Base-by-base conservation (phyloP, 2,329 filamentous ascomycete species). In the Aureobasidium sp. region DNA sequence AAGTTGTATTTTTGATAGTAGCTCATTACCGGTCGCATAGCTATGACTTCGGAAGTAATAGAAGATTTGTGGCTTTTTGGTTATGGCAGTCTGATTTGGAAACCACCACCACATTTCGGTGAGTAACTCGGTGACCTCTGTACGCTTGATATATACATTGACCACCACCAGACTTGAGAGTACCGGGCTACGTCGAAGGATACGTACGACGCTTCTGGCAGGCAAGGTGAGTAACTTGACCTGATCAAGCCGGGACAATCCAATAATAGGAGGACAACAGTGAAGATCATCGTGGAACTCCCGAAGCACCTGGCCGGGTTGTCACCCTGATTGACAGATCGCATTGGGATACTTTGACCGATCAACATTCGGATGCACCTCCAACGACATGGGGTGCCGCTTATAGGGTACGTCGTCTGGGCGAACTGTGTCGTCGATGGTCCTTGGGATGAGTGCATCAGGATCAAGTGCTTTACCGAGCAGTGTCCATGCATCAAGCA, bases 161-260 rank as follows among this genome's bases (percentile, higher is more conserved):
- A 60, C 63, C 52, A 33, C 39, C 17, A 37, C 2, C 53, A 97
- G 93, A 97, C 72, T 83, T 85, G 68, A 83, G 91, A 62, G 79
- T 97, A 31, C 90, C 91, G 1, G 94, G 93, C 52, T 97, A 91
- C 79, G 91, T 97, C 24, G 89, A 86, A 67, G 91, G 92, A 68
- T 99, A 97, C 73, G 92, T 99, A 44, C 86, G 94, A 62, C 84
- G 94, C 40, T 97, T 99, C 76, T 99, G 94, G 94, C 94, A 99
- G 67, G 69, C 68, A 54, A 73, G 70, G 71, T 73, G 67, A 39
- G 64, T 39, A 42, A 3, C 14, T 7, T 19, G 31, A 14, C 7
- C 27, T 19, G 29, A 31, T 31, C 29, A n/a, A 27, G 14, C 12
- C 48, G 19, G 5, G 17, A n/a, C 9, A 12, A 1, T 19, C 11